phyloP scores from a whole-genome alignment of 768 basidiomycete species.

The Pisolithus orientalis region DNA sequence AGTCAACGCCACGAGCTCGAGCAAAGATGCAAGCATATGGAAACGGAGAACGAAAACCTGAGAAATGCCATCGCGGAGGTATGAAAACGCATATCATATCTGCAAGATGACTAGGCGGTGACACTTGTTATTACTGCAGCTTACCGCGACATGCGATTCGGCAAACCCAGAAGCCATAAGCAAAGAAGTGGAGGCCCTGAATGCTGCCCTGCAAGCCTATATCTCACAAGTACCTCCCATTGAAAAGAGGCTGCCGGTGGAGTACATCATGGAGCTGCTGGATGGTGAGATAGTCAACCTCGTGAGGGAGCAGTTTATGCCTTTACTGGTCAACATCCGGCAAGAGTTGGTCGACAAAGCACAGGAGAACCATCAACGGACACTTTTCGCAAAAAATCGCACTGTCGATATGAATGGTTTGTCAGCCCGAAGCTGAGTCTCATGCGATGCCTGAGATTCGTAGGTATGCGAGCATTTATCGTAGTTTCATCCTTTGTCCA shows the following conservation, averaged over 20 bases:
- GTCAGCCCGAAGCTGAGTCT: slow-evolving; percentile 11
- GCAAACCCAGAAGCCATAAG: slow-evolving; percentile 10
- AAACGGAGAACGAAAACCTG: slow-evolving; percentile 23
- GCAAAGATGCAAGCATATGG: slow-evolving; percentile 12
- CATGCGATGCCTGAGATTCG: not conserved
- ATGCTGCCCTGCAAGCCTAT: slow-evolving; percentile 25
- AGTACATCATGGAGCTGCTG: slow-evolving; percentile 26
- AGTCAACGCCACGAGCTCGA: slow-evolving; percentile 22
- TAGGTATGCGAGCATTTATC: not conserved
- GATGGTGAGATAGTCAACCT: slow-evolving; percentile 18
- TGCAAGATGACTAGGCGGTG: not conserved
- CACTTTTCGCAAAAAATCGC: slow-evolving; percentile 22
- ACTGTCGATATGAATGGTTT: slow-evolving; percentile 24
- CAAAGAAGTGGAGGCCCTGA: slow-evolving; percentile 25
- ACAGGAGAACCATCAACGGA: slow-evolving; percentile 13
- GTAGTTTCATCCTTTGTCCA: not conserved
- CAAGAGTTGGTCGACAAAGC: slow-evolving; percentile 20
- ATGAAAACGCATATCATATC: slow-evolving; percentile 3
- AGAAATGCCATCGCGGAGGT: slow-evolving; percentile 22
- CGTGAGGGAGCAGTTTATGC: slow-evolving; percentile 18
- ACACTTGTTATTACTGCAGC: slow-evolving; percentile 7
- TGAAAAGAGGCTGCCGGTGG: slow-evolving; percentile 14
- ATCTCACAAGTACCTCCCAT: slow-evolving; percentile 21
- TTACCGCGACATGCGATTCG: slow-evolving; percentile 6
- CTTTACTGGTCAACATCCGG: slow-evolving; percentile 14